Evolutionary conservation across 2,329 filamentous ascomycete species (phyloP).

Genomic region (Gyromitra esculenta): DNA sequence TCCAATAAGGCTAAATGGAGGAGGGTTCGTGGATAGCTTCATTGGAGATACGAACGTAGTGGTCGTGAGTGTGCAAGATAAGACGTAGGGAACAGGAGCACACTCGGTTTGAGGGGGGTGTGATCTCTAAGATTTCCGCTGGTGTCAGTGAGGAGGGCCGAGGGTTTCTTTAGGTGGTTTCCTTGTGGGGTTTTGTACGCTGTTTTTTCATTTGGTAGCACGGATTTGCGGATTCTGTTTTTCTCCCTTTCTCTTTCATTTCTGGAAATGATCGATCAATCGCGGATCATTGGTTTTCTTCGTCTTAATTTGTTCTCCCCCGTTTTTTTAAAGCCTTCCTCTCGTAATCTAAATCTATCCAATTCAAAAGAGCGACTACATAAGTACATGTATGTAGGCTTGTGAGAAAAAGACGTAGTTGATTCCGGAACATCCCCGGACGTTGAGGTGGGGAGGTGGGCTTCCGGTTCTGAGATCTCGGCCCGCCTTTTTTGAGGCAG

Average conservation of each 20-base stretch:
- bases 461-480: background rate
- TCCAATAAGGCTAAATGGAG: conserved; percentile 46
- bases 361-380: conserved; percentile 8
- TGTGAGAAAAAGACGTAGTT: background rate
- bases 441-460: background rate
- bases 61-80: background rate
- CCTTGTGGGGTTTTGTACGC: background rate
- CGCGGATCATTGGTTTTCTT: conserved; percentile 1
- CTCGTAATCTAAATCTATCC: conserved; percentile 18
- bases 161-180: conserved; percentile 7
- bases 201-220: conserved; percentile 2
- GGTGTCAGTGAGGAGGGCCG: background rate
- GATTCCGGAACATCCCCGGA: background rate
- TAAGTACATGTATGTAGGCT: background rate
- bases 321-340: background rate
- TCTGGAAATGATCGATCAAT: conserved; percentile 8
- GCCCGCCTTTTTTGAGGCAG: background rate
- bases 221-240: conserved; percentile 1
- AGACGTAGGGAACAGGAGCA: background rate
- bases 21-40: conserved; percentile 46
- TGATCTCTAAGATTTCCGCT: background rate
- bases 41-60: conserved; percentile 21
- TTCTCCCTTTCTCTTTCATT: background rate
- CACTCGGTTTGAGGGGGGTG: too few relatives aligned
- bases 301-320: background rate